Evolutionary conservation across 495 filamentous ascomycete species (phyloP).

Genomic region (Penicilliopsis zonata): DNA sequence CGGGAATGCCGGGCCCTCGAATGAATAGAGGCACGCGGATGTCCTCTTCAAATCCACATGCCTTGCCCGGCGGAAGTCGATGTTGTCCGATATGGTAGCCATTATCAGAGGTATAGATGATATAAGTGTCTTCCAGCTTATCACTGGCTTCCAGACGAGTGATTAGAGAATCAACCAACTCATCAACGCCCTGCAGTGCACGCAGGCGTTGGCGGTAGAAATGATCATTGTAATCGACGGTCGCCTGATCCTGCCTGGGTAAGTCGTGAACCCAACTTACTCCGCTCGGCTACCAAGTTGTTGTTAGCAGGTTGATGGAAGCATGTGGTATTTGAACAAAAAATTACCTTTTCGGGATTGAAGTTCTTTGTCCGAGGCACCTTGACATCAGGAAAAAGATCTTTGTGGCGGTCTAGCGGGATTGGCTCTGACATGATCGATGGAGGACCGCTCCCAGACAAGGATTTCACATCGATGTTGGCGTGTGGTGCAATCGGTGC

Average conservation of each 20-base stretch:
- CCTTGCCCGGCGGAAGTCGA: conserved; percentile 58
- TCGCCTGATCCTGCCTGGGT: conserved; percentile 36
- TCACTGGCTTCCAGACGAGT: conserved; percentile 34
- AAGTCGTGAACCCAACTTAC: conserved; percentile 50
- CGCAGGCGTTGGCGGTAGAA: conserved; percentile 55
- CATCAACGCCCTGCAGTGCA: conserved; percentile 56
- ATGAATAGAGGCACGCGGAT: conserved; percentile 57
- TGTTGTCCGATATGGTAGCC: conserved; percentile 69
- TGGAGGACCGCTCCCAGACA: conserved; percentile 7
- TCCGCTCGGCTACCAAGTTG: conserved; percentile 42
- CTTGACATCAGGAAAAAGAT: conserved; percentile 24
- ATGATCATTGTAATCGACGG: conserved; percentile 53
- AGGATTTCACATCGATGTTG: conserved; percentile 30
- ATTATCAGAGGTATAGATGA: conserved; percentile 65
- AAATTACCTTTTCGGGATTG: conserved; percentile 36
- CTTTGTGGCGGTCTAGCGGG: conserved; percentile 24
- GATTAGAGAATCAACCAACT: conserved; percentile 50
- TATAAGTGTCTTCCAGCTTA: conserved; percentile 54
- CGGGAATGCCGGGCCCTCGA: conserved; percentile 44
- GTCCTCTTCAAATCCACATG: conserved; percentile 61
- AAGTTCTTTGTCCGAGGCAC: conserved; percentile 27
- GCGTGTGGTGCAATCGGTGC: conserved; percentile 58
- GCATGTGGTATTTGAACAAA: conserved; percentile 25
- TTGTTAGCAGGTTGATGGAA: too few species aligned
- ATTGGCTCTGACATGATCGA: conserved; percentile 38